Conservation (phyloP, 2,329 filamentous ascomycete species). For the Fusarium equiseti region DNA sequence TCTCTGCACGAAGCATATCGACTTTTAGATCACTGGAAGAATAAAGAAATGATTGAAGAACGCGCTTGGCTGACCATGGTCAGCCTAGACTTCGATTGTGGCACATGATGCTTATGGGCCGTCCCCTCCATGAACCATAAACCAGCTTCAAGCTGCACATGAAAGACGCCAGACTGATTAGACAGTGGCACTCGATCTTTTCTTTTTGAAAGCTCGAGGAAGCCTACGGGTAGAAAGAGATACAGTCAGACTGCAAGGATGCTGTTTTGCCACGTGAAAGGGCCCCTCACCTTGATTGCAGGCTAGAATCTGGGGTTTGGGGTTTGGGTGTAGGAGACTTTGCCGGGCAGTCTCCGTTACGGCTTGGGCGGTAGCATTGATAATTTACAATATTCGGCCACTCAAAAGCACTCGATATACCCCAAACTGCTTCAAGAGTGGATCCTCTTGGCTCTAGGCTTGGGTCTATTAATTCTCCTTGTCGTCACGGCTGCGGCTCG, state of each 20-base stretch:
- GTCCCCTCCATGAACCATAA: constrained; percentile 14
- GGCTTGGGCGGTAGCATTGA: constrained; percentile 11
- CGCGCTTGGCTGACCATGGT: constrained; percentile 2
- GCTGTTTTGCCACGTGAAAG: constrained; percentile 24
- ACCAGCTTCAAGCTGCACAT: constrained; percentile 27
- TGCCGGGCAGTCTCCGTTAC: constrained; percentile 33
- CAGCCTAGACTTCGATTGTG: constrained; percentile 24
- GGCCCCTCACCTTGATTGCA: constrained; percentile 22
- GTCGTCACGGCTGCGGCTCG: constrained; percentile 37
- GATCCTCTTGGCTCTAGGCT: constrained; percentile 41
- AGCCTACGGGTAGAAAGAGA: constrained; percentile 5
- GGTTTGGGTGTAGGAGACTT: constrained; percentile 14
- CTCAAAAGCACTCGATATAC: constrained; percentile 35
- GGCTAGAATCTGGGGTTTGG: constrained; percentile 28
- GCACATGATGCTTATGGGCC: constrained; percentile 32
- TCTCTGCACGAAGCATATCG: not conserved
- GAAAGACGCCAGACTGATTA: constrained; percentile 25
- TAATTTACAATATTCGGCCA: constrained; percentile 33
- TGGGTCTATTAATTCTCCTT: constrained; percentile 35
- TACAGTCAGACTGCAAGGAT: constrained; percentile 11
- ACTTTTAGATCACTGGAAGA: not conserved
- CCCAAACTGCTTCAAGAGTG: constrained; percentile 40
- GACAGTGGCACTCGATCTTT: constrained; percentile 25
- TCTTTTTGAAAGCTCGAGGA: not conserved
- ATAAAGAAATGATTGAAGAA: constrained; percentile 7